Conservation (phyloP, 352 stramenopile species). For the Peronospora farinosa region DNA sequence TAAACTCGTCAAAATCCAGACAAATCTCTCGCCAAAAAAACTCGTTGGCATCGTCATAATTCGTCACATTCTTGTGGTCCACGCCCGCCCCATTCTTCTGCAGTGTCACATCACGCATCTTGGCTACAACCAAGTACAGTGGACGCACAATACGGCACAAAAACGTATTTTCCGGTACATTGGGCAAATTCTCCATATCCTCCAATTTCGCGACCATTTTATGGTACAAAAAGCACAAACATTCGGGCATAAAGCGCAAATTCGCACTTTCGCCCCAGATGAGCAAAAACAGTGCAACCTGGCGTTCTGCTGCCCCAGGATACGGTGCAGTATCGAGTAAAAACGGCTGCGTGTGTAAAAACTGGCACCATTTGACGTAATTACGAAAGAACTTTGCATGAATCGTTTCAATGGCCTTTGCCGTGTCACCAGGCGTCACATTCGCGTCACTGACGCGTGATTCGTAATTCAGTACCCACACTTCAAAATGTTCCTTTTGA, state of each 20-base stretch:
- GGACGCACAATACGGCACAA: slow-evolving; percentile 65
- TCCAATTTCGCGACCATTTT: slow-evolving; percentile 70
- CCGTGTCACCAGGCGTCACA: slow-evolving; percentile 32
- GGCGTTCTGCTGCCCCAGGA: slow-evolving; percentile 35
- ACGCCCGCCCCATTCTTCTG: slow-evolving; percentile 30
- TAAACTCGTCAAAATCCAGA: slow-evolving; percentile 78
- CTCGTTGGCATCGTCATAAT: slow-evolving; percentile 89
- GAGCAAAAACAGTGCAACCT: slow-evolving; percentile 78
- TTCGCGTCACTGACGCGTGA: slow-evolving; percentile 35
- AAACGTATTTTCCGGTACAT: slow-evolving; percentile 64
- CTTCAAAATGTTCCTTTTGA: slow-evolving; percentile 82
- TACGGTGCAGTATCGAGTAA: slow-evolving; percentile 47
- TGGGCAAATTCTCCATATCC: slow-evolving; percentile 45
- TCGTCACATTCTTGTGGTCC: slow-evolving; percentile 85
- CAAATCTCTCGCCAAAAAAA: slow-evolving; percentile 82
- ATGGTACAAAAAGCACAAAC: slow-evolving; percentile 85
- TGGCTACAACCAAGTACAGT: slow-evolving; percentile 70
- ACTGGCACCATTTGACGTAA: slow-evolving; percentile 92
- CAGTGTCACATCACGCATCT: slow-evolving; percentile 45
- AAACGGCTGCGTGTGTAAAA: slow-evolving; percentile 83
- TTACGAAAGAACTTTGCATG: slow-evolving; percentile 93
- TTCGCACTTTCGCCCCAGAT: slow-evolving; percentile 84
- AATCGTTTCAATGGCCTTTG: slow-evolving; percentile 65
- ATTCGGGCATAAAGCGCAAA: slow-evolving; percentile 86
- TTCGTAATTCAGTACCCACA: slow-evolving; percentile 81